Conservation (phyloP, 768 basidiomycete species). For the Royoungia palumana region DNA sequence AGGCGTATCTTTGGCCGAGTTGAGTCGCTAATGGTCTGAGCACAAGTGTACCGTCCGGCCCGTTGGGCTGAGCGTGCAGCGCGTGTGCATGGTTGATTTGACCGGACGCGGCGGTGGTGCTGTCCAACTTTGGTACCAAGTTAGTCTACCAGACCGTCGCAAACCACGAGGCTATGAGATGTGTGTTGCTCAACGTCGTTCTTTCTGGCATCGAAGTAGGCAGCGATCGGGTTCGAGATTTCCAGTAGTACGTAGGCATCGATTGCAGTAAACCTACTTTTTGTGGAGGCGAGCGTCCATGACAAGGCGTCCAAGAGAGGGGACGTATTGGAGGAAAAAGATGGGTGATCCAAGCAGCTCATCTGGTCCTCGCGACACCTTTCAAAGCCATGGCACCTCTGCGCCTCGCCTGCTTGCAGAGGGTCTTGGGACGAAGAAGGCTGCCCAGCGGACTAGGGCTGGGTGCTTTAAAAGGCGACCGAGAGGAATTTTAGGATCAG, state of each 20-base stretch:
- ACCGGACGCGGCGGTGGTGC: too few relatives aligned
- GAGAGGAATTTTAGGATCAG: constrained; percentile 66
- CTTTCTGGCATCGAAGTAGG: too few relatives aligned
- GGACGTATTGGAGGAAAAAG: constrained; percentile 13
- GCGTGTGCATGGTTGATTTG: too few relatives aligned
- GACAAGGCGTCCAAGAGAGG: constrained; percentile 6
- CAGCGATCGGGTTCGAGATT: not conserved
- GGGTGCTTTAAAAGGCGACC: constrained; percentile 62
- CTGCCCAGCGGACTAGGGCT: constrained; percentile 45
- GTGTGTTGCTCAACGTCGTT: too few relatives aligned
- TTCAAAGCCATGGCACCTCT: constrained; percentile 37
- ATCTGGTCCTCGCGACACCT: constrained; percentile 58
- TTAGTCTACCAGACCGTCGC: too few relatives aligned
- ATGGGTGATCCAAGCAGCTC: constrained; percentile 5
- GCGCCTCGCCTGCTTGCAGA: constrained; percentile 20
- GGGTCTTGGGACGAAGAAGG: constrained; percentile 42
- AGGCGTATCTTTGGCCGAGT: too few relatives aligned
- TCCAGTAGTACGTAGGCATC: not conserved
- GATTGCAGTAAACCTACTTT: not conserved
- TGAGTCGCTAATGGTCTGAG: too few relatives aligned
- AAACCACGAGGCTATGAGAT: too few relatives aligned
- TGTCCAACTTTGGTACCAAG: too few relatives aligned
- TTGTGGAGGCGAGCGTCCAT: not conserved
- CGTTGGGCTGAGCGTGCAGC: too few relatives aligned
- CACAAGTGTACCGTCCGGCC: too few relatives aligned